Conservation (phyloP, 371 early-diverging fungal species). For the Mortierella sp. region DNA sequence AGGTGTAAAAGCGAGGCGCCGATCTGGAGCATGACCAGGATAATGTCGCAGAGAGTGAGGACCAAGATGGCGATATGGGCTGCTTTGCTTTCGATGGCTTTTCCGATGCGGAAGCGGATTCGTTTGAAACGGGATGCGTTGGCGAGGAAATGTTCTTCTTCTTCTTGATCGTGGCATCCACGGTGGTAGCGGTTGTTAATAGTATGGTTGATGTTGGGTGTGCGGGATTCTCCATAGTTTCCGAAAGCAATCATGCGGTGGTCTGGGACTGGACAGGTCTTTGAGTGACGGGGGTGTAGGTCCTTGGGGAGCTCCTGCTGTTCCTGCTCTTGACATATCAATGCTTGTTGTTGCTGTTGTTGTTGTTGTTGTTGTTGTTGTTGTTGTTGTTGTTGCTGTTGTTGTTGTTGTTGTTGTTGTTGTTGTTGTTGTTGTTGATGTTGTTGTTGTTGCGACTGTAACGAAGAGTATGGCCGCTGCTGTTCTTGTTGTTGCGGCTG, state of each 20-base stretch:
- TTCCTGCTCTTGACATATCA: background rate
- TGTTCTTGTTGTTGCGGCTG: background rate
- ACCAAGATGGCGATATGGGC: conserved; percentile 29
- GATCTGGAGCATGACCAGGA: conserved; percentile 44
- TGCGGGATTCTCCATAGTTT: background rate
- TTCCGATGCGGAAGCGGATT: conserved; percentile 14
- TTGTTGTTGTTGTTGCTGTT: background rate
- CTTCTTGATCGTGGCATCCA: background rate
- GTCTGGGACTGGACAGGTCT: conserved; percentile 18
- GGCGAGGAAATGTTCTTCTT: background rate
- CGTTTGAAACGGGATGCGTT: background rate
- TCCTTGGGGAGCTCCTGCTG: background rate
- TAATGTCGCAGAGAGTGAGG: conserved; percentile 30
- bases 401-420: background rate
- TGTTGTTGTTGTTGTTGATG: background rate
- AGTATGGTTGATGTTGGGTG: background rate
- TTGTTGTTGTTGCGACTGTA: background rate
- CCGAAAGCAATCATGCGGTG: background rate
- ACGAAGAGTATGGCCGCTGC: too few species aligned
- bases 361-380: background rate
- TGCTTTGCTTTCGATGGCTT: conserved; percentile 14
- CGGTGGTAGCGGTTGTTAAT: background rate
- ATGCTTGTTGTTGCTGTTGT: background rate
- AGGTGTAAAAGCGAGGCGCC: conserved; percentile 34
- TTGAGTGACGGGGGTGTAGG: conserved; percentile 4